phyloP scores from a whole-genome alignment of 2,329 filamentous ascomycete species.

The Aureobasidium namibiae region DNA sequence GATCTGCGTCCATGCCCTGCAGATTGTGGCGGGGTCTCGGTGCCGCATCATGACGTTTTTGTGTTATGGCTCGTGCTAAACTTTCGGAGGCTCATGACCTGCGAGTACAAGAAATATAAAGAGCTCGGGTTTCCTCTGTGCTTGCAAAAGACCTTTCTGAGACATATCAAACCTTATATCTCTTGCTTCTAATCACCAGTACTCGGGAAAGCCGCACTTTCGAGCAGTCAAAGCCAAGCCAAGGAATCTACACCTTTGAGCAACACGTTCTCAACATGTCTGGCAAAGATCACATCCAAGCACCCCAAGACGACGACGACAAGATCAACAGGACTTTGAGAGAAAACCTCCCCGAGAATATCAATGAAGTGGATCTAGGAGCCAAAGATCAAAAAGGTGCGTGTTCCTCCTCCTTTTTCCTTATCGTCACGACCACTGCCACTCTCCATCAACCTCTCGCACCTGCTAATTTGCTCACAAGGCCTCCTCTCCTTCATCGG shows the following conservation, averaged over 20 bases:
- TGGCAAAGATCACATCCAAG: neutral
- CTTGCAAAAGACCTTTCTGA: neutral
- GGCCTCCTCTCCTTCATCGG: constrained; percentile 23
- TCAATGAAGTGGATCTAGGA: neutral
- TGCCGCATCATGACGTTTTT: neutral
- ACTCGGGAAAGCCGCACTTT: no score
- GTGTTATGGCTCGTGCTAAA: neutral
- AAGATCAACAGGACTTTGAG: neutral
- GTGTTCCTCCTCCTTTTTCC: neutral
- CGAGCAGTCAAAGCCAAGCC: no score
- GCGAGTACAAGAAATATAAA: no score
- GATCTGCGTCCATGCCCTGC: neutral
- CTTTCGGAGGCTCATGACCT: no score
- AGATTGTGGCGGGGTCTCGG: neutral
- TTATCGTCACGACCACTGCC: neutral
- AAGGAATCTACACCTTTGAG: neutral
- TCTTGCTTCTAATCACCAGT: neutral
- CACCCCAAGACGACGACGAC: neutral
- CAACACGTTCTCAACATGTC: neutral
- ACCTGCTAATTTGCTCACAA: neutral
- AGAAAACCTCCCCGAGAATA: neutral
- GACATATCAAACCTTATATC: neutral
- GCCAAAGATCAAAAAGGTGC: neutral
- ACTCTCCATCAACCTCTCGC: neutral
- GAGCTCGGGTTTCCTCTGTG: no score